These are phyloP conservation scores for Rostrohypoxylon terebratum DNA, from an alignment of 495 filamentous ascomycete species.

Conservation along the genomic window DNA sequence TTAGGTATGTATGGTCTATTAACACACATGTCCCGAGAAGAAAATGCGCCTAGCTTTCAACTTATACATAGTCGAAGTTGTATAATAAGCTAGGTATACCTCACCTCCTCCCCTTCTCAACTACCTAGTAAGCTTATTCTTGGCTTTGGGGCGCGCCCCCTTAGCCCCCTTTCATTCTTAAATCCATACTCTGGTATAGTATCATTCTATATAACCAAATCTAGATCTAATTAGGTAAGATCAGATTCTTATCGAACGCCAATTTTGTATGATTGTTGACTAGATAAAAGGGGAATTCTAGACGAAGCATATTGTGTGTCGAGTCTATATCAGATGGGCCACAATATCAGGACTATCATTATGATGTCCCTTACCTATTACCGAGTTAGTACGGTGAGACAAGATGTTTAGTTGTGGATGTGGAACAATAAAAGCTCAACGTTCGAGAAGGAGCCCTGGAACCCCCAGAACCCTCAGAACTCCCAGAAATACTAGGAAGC, in stretches of 20 bases:
- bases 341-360: constrained; percentile 9
- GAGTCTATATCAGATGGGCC: background rate
- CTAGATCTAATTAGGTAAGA: constrained; percentile 3
- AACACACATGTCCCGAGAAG: background rate
- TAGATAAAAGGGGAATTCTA: background rate
- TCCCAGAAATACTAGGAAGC: background rate
- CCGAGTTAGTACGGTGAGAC: constrained; percentile 28
- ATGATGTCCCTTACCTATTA: constrained; percentile 10
- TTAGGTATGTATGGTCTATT: too few relatives aligned
- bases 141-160: background rate
- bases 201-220: background rate
- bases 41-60: background rate
- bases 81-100: background rate
- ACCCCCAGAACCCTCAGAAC: background rate
- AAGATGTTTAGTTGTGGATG: constrained; percentile 20
- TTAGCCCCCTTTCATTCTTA: background rate
- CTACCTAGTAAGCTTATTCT: constrained; percentile 4
- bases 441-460: constrained; percentile 1
- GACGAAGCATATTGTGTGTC: constrained; percentile 3
- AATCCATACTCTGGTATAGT: background rate
- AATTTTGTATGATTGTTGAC: background rate
- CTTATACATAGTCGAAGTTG: background rate
- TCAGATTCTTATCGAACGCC: background rate
- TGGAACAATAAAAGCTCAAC: constrained; percentile 34
- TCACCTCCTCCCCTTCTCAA: background rate